Conservation (phyloP, 345 rosid species). For the Populus ilicifolia region DNA sequence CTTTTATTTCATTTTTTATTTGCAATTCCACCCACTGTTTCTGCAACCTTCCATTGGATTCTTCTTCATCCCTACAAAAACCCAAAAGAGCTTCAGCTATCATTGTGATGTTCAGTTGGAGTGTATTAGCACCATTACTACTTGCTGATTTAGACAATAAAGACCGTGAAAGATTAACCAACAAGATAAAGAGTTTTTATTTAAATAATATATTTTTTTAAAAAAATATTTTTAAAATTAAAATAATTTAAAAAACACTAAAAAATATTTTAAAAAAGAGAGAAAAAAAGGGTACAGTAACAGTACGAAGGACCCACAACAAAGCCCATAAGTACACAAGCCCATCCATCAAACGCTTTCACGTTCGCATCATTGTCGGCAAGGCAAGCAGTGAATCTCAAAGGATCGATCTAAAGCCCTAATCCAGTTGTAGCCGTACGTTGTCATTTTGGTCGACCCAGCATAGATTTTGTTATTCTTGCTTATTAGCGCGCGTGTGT, state of each 20-base stretch:
- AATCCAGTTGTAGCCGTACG: neutral
- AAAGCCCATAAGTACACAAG: neutral
- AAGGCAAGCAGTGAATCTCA: neutral
- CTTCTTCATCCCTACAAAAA: neutral
- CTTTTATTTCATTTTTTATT: too few relatives aligned
- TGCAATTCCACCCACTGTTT: too few relatives aligned
- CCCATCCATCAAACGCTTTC: neutral
- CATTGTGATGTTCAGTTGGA: neutral
- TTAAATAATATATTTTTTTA: too few relatives aligned
- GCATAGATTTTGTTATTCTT: too few relatives aligned
- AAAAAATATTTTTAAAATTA: too few relatives aligned
- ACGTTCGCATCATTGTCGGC: neutral
- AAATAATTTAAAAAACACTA: too few relatives aligned
- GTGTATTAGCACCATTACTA: neutral
- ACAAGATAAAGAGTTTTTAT: too few relatives aligned
- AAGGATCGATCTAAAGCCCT: neutral
- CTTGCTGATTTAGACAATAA: neutral
- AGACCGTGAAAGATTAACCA: neutral
- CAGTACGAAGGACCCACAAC: neutral
- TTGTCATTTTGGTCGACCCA: neutral
- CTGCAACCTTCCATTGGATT: neutral
- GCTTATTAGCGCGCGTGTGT: too few relatives aligned
- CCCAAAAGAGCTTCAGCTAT: neutral
- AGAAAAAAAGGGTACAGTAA: too few relatives aligned
- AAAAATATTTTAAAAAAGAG: too few relatives aligned